A percentile compares a stretch with the other conserved stretches of the same genome.
These are phyloP conservation scores for Rhizopus sp. DNA, from an alignment of 371 early-diverging fungal species.

Conservation along the genomic window DNA sequence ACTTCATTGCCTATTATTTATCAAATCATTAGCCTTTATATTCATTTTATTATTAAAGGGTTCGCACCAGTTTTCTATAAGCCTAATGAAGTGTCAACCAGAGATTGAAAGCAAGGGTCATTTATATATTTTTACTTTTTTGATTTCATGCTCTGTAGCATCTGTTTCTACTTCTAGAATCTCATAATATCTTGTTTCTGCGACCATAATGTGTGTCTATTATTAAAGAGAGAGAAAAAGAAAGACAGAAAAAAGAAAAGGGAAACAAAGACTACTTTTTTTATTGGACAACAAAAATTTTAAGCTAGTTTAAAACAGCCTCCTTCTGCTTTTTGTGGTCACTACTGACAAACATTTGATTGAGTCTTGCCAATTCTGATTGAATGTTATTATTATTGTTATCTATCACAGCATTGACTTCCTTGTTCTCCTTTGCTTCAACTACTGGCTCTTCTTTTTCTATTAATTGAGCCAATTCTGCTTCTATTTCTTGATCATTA, in stretches of 20 bases:
- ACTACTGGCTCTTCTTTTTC: conserved; percentile 10
- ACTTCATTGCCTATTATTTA: conserved; percentile 78
- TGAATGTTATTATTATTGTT: neutral
- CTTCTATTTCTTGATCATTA: conserved; percentile 47
- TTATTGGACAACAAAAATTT: too few relatives aligned
- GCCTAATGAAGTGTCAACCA: conserved; percentile 54
- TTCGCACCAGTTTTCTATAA: conserved; percentile 80
- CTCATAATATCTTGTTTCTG: conserved; percentile 91
- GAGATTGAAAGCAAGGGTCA: neutral
- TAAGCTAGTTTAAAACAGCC: too few relatives aligned
- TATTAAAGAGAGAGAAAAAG: too few relatives aligned
- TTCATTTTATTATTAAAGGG: neutral
- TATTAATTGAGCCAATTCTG: conserved; percentile 43
- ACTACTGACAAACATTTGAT: conserved; percentile 14
- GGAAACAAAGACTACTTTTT: too few relatives aligned
- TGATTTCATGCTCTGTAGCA: conserved; percentile 86
- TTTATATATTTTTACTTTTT: conserved; percentile 55
- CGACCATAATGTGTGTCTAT: conserved; percentile 53
- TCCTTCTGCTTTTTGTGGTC: too few relatives aligned
- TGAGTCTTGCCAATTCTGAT: conserved; percentile 25
- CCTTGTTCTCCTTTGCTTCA: conserved; percentile 9
- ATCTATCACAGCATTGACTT: conserved; percentile 7
- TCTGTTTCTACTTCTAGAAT: conserved; percentile 79
- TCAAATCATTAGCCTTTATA: neutral
- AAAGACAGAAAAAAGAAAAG: too few relatives aligned